A percentile compares a stretch with the other conserved stretches of the same genome.
These are phyloP conservation scores for Crotalaria pallida DNA, from an alignment of 306 rosid species.

Conservation along the genomic window DNA sequence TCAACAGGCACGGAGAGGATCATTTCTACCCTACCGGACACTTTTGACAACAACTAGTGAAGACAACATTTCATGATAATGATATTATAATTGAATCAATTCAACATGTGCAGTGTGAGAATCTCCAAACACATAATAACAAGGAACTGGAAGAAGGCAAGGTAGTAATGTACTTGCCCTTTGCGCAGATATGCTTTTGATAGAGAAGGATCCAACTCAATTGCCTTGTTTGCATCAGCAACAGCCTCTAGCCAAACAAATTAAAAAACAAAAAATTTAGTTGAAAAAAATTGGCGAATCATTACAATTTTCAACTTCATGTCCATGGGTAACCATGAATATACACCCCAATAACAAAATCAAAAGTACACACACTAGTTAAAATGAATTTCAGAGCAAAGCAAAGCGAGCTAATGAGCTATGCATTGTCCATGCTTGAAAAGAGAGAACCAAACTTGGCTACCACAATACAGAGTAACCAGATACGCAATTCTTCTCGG, in stretches of 20 bases:
- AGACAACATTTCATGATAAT: not conserved
- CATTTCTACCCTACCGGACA: not conserved
- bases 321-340: not conserved
- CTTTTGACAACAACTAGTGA: not conserved
- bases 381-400: not conserved
- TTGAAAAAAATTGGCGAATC: constrained; percentile 2
- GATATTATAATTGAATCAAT: not conserved
- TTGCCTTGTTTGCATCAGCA: constrained; percentile 80
- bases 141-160: not conserved
- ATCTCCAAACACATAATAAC: too few species aligned
- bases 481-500: too few species aligned
- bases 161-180: constrained; percentile 44
- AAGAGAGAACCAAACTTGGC: not conserved
- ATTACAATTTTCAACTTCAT: not conserved
- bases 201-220: constrained; percentile 55
- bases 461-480: too few species aligned
- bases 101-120: too few species aligned
- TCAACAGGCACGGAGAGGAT: not conserved
- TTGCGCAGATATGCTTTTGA: constrained; percentile 75
- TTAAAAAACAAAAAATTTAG: constrained; percentile 3
- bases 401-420: not conserved
- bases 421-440: not conserved
- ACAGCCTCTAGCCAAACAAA: constrained; percentile 76
- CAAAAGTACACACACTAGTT: not conserved
- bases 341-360: not conserved